Evolutionary conservation across 169 alveolate genomes (phyloP), one percentile per base, ranked within the genome.

Genomic region (Miamiensis avidus): DNA sequence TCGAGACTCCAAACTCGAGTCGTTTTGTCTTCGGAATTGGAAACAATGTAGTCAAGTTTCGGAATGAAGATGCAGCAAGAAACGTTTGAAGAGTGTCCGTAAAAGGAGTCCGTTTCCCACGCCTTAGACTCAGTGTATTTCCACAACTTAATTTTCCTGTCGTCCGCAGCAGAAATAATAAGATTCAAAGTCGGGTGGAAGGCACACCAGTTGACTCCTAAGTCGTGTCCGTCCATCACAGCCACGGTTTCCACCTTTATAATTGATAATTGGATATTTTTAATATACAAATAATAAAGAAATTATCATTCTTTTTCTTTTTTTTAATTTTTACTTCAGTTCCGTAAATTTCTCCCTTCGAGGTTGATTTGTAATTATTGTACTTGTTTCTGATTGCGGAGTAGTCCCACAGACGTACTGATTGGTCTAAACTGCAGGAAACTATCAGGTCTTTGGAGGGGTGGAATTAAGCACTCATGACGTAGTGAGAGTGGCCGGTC

Each of bases 401-500:
- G 33, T 97, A 95, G 81, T 98, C 99, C 99, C 99, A 98, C n/a
- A 98, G 94, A 79, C 99, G 94, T 29, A 98, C 94, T 16, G 99
- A 95, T 89, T 98, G 96, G 87, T 98, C 99, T 85, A 98, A 89
- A 33, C 98, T 95, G 31, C 99, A 97, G 27, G 99, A 96, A 25
- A 96, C 98, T 74, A 98, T 95, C 88, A 97, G 83, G 87, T 98
- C 99, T 87, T 98, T 98, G 79, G 93, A 93, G 28, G 99, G 99
- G 89, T 98, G 99, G 91, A 98, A 98, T 75, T 91, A 94, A 29
- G 99, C 99, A 85, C 98, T 94, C 99, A 98, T 98, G 25, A 98
- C 99, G 91, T 98, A 98, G 91, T 98, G 99, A 82, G 96, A 97
- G 90, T 98, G 99, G 0, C 99, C 99, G 0, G 99, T 95, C 1